phyloP scores from a whole-genome alignment of 2,329 filamentous ascomycete species.

The Meredithiella fracta region DNA sequence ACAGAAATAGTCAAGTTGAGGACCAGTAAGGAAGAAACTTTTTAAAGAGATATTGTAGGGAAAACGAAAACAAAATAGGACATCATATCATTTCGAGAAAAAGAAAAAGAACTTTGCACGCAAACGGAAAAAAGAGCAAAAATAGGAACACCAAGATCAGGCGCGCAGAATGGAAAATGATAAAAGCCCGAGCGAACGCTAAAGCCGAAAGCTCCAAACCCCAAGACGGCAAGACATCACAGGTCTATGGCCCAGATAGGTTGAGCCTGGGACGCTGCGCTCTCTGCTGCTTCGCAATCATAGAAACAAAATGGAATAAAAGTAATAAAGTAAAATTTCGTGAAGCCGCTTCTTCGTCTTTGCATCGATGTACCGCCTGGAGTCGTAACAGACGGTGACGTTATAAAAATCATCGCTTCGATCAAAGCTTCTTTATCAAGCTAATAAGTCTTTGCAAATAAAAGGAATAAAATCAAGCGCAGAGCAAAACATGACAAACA shows the following conservation, averaged over 20 bases:
- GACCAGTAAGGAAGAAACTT: slow-evolving; percentile 4
- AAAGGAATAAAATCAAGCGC: slow-evolving; percentile 14
- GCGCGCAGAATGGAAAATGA: background rate
- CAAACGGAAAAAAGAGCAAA: background rate
- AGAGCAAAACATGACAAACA: slow-evolving; percentile 14
- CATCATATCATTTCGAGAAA: slow-evolving; percentile 7
- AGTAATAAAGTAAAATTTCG: slow-evolving; percentile 4
- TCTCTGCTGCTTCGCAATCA: background rate
- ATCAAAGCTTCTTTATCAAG: slow-evolving; percentile 3
- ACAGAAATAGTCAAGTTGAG: background rate
- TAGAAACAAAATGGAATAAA: background rate
- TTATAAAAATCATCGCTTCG: slow-evolving; percentile 3
- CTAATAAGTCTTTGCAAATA: slow-evolving; percentile 15
- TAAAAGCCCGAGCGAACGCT: background rate
- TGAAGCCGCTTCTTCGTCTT: slow-evolving; percentile 9
- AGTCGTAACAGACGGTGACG: slow-evolving; percentile 1
- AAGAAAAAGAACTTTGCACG: background rate
- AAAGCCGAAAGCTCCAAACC: too few species aligned
- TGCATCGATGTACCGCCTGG: background rate
- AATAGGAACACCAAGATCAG: background rate
- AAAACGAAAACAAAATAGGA: slow-evolving; percentile 2
- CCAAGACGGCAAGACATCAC: slow-evolving; percentile 18
- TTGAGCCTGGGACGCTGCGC: slow-evolving; percentile 17
- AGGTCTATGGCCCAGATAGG: too few species aligned
- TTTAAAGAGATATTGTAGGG: slow-evolving; percentile 3